Base-by-base conservation (phyloP, 1,139 yeast species). In the Hemisphaericaspora xylanilytica region DNA sequence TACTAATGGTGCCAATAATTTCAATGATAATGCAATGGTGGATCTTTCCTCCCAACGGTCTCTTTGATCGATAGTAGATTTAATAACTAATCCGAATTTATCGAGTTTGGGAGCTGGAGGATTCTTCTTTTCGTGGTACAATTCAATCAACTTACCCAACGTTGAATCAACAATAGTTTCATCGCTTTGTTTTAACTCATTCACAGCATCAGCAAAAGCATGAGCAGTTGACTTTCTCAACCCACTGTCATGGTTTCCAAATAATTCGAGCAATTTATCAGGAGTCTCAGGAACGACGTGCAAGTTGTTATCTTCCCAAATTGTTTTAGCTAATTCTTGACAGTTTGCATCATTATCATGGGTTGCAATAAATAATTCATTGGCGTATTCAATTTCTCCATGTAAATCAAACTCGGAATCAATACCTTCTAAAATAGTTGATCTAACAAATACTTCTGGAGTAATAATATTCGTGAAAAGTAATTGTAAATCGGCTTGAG, bases 31-130 rank as follows among this genome's bases (percentile, higher is more conserved):
- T 0, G 97, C 95, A 40, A 84, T 70, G 17, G 96, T 94, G 43
- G 89, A 79, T 54, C 98, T 75, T 36, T 75, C 77, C 55, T 85
- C 92, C 95, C 96, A 90, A 4, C 78, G 70, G 53, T 89, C 97
- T 46, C 70, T 75, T 51, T 78, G 80, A 21, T 70, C 79, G 20
- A 71, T 61, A 0, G 85, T 73, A 3, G 82, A 65, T 49, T 84
- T 81, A 33, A 85, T 73, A 8, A 81, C 80, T 48, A 90, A 70
- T 3, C 97, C 97, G 61, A 75, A 89, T 49, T 77, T 81, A 58
- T 90, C 97, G 41, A 77, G 64, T 33, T 78, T 70, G 3, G 94
- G 86, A 15, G 82, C 79, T 10, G 96, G 89, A 1, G 96, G 95
- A 48, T 79, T 75, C 27, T 83, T 73, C 56, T 78, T 81, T 29